Base-by-base conservation (phyloP, 306 rosid genomes). In the Acacia confusa region DNA sequence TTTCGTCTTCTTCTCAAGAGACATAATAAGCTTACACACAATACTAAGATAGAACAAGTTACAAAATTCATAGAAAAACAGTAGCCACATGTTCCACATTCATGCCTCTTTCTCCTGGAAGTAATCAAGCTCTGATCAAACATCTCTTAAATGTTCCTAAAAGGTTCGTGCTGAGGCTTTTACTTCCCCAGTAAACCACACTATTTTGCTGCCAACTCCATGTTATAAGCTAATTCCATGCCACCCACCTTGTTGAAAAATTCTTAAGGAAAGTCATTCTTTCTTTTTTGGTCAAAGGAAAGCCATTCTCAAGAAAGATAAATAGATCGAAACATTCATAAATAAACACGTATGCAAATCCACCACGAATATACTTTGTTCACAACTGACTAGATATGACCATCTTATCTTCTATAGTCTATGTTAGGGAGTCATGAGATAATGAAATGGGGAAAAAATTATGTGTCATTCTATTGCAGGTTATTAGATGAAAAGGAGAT, bases 21-120 rank as follows among this genome's bases (percentile, higher is more conserved):
- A 71, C 43, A 74, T 72, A 77, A 66, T 48, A 81, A 25, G 58
- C 77, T 45, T 65, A 55, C 43, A 85, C 77, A 65, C 78, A 30
- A 58, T n/a, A n/a, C 72, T 36, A 28, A 77, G 61, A 25, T 22
- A 41, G 45, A 61, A 24, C 6, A 79, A 52, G 50, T 52, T 2
- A 36, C 44, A 76, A 76, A 76, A 57, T 79, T 45, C 28, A 47
- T 55, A 30, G 36, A 66, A 71, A 83, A 71, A 83, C 48, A 25
- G 74, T 36, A 79, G 14, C 65, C 12, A 64, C 34, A 60, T 55
- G 81, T 36, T 60, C 71, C 34, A 27, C 38, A 76, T 44, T 66
- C 76, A 70, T 34, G 40, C n/a, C 27, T 50, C 64, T 68, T 32
- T 72, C 22, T 38, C 84, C 74, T 6, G 14, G 76, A 32, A 58